Evolutionary conservation across 495 filamentous ascomycete genomes (phyloP), one percentile per base, ranked within the genome.

Genomic region (Penicillium arizonense): DNA sequence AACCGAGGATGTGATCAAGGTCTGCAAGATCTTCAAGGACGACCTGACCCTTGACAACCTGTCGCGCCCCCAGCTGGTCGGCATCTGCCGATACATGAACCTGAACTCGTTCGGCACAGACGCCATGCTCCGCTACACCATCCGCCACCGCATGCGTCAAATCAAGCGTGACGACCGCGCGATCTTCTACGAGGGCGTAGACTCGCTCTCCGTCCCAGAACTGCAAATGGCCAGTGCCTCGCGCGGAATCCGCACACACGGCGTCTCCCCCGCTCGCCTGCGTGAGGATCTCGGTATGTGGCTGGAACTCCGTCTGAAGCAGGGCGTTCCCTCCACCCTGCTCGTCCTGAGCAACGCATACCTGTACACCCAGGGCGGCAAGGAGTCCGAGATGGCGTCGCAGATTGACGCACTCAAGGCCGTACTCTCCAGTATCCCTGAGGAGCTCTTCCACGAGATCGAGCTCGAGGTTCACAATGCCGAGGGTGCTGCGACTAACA

Each of bases 1-100:
- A 12, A 84, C 84, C 37, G 82, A 88, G 54, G 94, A 97, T 65
- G 88, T 99, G 54, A 96, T 99, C 74, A 96, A 92, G 75, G 94
- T 99, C 49, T 97, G 95, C 86, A 96, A 99, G 80, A 87, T 96
- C 63, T 99, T 99, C 80, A 96, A 94, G 72, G 94, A 99, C 70
- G 94, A 99, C 67, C 64, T 99, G 53, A 99, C 94, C 0, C 81
- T 99, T 13, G 94, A 99, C 83, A 97, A 97, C 70, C 73, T 99
- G 60, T 97, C 93, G 3, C 83, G 94, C 44, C 93, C 94, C 14
- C 94, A 99, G 68, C 78, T 99, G 33, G 94, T 99, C 21, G 96
- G 84, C 34, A 99, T 99, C 82, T 96, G 93, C 77, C 88, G 90
- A 14, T 99, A 99, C 73, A 90, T 99, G 86, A 97, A 97, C 71